A percentile compares a stretch with the other conserved stretches of the same genome.
Evolutionary conservation across 768 basidiomycete genomes (phyloP).

Genomic region (Gloeophyllum trabeum): DNA sequence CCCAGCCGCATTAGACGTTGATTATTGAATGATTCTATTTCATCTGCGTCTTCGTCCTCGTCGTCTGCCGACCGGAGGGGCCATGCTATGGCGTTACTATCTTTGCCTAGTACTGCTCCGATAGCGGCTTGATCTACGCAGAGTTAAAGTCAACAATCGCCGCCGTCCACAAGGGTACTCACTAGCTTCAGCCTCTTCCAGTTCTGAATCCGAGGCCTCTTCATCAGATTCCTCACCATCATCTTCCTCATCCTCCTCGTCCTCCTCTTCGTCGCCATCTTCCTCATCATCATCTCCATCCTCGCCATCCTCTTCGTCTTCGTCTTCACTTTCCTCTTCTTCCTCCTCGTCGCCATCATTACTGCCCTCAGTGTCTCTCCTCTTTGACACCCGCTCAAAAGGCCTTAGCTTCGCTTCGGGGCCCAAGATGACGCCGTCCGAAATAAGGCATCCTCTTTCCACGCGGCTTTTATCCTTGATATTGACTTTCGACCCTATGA

Average conservation of each 20-base stretch:
- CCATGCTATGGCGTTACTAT: conserved; percentile 77
- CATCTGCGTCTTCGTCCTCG: conserved; percentile 52
- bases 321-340: conserved; percentile 20
- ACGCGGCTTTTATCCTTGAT: conserved; percentile 59
- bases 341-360: conserved; percentile 24
- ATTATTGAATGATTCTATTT: conserved; percentile 52
- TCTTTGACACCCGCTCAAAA: conserved; percentile 66
- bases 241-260: conserved; percentile 20
- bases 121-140: conserved; percentile 36
- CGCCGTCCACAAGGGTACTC: conserved; percentile 13
- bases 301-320: conserved; percentile 51
- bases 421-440: conserved; percentile 72
- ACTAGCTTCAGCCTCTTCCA: conserved; percentile 62
- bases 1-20: conserved; percentile 70
- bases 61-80: conserved; percentile 48
- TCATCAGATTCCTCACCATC: too few relatives aligned
- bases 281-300: conserved; percentile 33
- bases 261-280: conserved; percentile 24
- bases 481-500: conserved; percentile 68
- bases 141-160: conserved; percentile 1
- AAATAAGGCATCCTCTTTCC: conserved; percentile 71
- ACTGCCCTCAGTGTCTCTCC: conserved; percentile 20
- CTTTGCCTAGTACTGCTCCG: conserved; percentile 44
- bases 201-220: conserved; percentile 57
- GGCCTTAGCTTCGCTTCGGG: conserved; percentile 52